phyloP scores from a whole-genome alignment of 1,284 basidiomycete genomes.

The Sporisorium exsertum region DNA sequence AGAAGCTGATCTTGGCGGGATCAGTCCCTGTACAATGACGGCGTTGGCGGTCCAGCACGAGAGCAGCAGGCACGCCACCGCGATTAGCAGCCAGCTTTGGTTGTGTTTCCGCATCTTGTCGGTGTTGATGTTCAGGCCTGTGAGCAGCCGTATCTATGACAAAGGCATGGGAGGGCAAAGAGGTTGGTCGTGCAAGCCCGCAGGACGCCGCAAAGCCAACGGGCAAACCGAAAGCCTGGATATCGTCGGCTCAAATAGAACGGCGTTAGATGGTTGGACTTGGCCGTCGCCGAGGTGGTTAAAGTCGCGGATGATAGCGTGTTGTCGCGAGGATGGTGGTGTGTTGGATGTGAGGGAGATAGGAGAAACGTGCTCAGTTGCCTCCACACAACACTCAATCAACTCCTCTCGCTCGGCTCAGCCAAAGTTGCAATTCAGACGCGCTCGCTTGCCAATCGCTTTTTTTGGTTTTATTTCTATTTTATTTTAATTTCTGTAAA shows the following conservation, averaged over 20 bases:
- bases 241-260: not conserved
- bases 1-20: conserved; percentile 20
- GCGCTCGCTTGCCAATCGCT: not conserved
- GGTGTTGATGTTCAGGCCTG: conserved; percentile 3
- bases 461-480: not conserved
- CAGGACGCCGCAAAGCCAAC: not conserved
- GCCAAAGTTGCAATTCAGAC: not conserved
- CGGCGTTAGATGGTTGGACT: not conserved
- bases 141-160: not conserved
- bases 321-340: not conserved
- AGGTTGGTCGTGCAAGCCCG: not conserved
- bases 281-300: not conserved
- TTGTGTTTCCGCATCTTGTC: conserved; percentile 4
- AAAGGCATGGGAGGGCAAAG: conserved; percentile 10
- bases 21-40: conserved; percentile 16
- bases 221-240: not conserved
- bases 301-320: not conserved
- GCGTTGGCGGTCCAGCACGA: conserved; percentile 15
- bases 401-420: not conserved
- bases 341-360: not conserved
- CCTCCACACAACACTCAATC: conserved; percentile 4
- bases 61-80: conserved; percentile 7
- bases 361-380: not conserved
- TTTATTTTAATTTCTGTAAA: too few relatives aligned
- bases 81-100: conserved; percentile 14